Percentiles rank a stretch among this genome's conserved stretches.
Conservation (phyloP, 805 yeast genomes). For the Maudiozyma pseudohumilis region DNA sequence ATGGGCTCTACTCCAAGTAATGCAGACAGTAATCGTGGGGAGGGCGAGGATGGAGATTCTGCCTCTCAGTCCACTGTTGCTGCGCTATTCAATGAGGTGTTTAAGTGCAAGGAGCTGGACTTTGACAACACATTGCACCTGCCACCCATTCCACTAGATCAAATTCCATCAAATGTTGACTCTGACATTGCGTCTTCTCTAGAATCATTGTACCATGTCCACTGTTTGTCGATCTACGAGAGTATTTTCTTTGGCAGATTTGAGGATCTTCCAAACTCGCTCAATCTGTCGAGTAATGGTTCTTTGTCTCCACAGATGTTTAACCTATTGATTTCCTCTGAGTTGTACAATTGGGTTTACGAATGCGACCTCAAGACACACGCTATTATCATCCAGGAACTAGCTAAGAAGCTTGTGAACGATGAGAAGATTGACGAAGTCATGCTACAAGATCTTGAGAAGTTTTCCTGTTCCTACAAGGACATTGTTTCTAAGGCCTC, state of each 20-base stretch:
- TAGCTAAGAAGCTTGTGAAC: slow-evolving; percentile 51
- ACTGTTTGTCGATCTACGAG: slow-evolving; percentile 55
- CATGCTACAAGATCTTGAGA: slow-evolving; percentile 39
- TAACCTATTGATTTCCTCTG: slow-evolving; percentile 41
- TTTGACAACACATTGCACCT: slow-evolving; percentile 27
- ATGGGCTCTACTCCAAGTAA: not conserved
- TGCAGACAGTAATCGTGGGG: not conserved
- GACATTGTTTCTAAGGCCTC: slow-evolving; percentile 32
- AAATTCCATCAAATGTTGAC: slow-evolving; percentile 37
- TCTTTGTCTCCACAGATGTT: slow-evolving; percentile 53
- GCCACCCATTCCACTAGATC: slow-evolving; percentile 28
- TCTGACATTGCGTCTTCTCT: slow-evolving; percentile 51
- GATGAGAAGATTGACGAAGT: slow-evolving; percentile 10
- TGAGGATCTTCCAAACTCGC: slow-evolving; percentile 44
- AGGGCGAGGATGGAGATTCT: not conserved
- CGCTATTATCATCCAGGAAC: slow-evolving; percentile 41
- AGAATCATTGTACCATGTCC: slow-evolving; percentile 48
- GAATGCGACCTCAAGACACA: slow-evolving; percentile 56
- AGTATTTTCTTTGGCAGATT: slow-evolving; percentile 56
- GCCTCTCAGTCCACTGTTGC: not conserved
- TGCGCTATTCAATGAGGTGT: not conserved
- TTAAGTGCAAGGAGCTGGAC: not conserved
- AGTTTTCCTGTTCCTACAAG: slow-evolving; percentile 40
- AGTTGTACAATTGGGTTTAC: slow-evolving; percentile 51
- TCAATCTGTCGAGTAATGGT: slow-evolving; percentile 40